A percentile compares a stretch with the other conserved stretches of the same genome.
phyloP scores from a whole-genome alignment of 495 filamentous ascomycete species.

The Penicillium soppii region DNA sequence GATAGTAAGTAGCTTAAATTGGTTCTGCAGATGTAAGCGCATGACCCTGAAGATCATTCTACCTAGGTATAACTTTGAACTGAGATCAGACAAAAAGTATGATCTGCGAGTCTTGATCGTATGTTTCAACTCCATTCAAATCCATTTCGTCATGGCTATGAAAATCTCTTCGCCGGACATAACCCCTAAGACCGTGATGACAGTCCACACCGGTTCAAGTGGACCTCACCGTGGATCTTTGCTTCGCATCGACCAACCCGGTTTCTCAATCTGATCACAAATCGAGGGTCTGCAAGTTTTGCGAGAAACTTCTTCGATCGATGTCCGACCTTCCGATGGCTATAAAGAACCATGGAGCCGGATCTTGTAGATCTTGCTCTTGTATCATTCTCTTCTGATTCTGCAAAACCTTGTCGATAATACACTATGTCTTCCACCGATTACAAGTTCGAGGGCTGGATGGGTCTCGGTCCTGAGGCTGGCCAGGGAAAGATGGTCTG shows the following conservation, averaged over 20 bases:
- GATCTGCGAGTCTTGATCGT: too few species aligned
- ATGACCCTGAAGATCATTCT: too few species aligned
- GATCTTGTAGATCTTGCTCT: not conserved
- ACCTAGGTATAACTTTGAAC: too few species aligned
- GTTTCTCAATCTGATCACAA: not conserved
- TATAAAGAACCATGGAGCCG: slow-evolving; percentile 9
- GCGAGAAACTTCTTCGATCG: slow-evolving; percentile 3
- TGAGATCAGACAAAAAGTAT: too few species aligned
- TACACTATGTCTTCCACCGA: slow-evolving; percentile 24
- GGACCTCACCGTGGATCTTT: slow-evolving; percentile 2
- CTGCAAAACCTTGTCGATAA: not conserved
- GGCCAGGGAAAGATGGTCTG: slow-evolving; percentile 74
- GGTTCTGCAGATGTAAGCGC: too few species aligned
- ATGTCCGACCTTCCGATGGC: not conserved
- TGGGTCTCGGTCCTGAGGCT: slow-evolving; percentile 54
- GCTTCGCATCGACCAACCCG: not conserved
- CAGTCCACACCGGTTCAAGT: slow-evolving; percentile 12
- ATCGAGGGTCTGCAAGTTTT: not conserved
- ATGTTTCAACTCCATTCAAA: too few species aligned
- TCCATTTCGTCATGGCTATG: too few species aligned
- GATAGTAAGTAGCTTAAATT: too few species aligned
- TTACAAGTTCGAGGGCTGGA: slow-evolving; percentile 78
- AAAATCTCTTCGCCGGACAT: slow-evolving; percentile 12
- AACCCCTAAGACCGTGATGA: slow-evolving; percentile 19
- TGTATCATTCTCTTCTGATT: not conserved